Conservation (phyloP, 129 eudicot genomes). For the Rutidosis leptorrhynchoides region DNA sequence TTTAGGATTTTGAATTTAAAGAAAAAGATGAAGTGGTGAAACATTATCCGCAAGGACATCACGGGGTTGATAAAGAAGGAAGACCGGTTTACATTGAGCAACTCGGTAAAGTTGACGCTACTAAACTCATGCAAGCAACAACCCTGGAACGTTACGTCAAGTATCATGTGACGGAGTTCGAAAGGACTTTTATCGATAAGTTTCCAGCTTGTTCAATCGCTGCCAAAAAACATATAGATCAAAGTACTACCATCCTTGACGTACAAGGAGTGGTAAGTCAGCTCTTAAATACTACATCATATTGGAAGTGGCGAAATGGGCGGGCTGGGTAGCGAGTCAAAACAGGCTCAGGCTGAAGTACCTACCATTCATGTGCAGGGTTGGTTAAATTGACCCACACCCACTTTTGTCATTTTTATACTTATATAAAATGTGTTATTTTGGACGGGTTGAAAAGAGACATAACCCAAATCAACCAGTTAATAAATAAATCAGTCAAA, state of each 20-base stretch:
- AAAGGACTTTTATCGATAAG: slow-evolving; percentile 81
- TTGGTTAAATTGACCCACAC: not conserved
- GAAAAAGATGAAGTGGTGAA: slow-evolving; percentile 82
- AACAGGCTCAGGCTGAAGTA: not conserved
- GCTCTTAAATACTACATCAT: slow-evolving; percentile 3
- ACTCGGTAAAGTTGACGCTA: slow-evolving; percentile 86
- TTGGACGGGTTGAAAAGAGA: slow-evolving; percentile 1
- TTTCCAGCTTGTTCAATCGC: slow-evolving; percentile 95
- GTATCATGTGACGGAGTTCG: slow-evolving; percentile 91
- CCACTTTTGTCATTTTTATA: not conserved
- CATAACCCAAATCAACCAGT: not conserved
- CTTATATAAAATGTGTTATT: not conserved
- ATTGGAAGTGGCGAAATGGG: not conserved
- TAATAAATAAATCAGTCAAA: slow-evolving; percentile 1
- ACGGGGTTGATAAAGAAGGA: slow-evolving; percentile 95
- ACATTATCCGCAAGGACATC: slow-evolving; percentile 97
- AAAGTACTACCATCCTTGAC: slow-evolving; percentile 95
- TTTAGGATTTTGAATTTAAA: slow-evolving; percentile 78
- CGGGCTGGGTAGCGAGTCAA: slow-evolving; percentile 4
- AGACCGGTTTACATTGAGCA: slow-evolving; percentile 86
- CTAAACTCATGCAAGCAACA: slow-evolving; percentile 87
- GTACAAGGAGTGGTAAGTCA: slow-evolving; percentile 97
- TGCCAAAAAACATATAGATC: slow-evolving; percentile 85
- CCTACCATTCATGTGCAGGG: not conserved
- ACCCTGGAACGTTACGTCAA: slow-evolving; percentile 83